These are phyloP conservation scores for Saussurea involucrata DNA, from an alignment of 129 eudicot genomes.

Conservation along the genomic window DNA sequence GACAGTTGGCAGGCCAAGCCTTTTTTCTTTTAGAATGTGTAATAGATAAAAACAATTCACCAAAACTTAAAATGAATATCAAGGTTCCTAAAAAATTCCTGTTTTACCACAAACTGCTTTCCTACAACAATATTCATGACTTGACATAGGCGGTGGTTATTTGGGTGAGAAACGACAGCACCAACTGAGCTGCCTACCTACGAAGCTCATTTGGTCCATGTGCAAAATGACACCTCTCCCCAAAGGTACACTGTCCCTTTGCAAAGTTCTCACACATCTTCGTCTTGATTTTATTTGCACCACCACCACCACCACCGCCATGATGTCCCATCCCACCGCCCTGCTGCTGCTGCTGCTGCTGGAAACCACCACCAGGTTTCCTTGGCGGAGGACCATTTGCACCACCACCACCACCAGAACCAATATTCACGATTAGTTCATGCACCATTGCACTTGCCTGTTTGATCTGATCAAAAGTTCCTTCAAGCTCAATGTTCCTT, in stretches of 20 bases:
- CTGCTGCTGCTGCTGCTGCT: slow-evolving; percentile 19
- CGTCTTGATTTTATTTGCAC: slow-evolving; percentile 46
- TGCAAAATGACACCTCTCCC: slow-evolving; percentile 76
- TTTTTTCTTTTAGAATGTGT: neutral
- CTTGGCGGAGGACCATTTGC: slow-evolving; percentile 29
- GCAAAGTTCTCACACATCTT: slow-evolving; percentile 66
- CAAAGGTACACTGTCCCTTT: slow-evolving; percentile 60
- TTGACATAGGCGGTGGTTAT: slow-evolving; percentile 25
- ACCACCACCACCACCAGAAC: slow-evolving; percentile 20
- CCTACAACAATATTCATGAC: slow-evolving; percentile 22
- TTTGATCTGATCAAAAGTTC: slow-evolving; percentile 73
- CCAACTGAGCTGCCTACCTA: slow-evolving; percentile 17
- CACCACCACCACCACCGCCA: slow-evolving; percentile 5
- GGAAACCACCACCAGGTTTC: slow-evolving; percentile 27
- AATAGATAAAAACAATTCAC: neutral
- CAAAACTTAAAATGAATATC: slow-evolving; percentile 23
- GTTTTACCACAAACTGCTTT: slow-evolving; percentile 25
- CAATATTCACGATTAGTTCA: slow-evolving; percentile 50
- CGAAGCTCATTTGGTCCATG: slow-evolving; percentile 61
- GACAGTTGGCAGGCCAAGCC: neutral
- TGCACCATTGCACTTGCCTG: slow-evolving; percentile 76
- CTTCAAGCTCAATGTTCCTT: slow-evolving; percentile 70
- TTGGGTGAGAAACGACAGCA: slow-evolving; percentile 9
- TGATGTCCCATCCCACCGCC: slow-evolving; percentile 14
- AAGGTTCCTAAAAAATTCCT: slow-evolving; percentile 12